Conservation (phyloP, 495 filamentous ascomycete species). For the Oidiodendron maius region DNA sequence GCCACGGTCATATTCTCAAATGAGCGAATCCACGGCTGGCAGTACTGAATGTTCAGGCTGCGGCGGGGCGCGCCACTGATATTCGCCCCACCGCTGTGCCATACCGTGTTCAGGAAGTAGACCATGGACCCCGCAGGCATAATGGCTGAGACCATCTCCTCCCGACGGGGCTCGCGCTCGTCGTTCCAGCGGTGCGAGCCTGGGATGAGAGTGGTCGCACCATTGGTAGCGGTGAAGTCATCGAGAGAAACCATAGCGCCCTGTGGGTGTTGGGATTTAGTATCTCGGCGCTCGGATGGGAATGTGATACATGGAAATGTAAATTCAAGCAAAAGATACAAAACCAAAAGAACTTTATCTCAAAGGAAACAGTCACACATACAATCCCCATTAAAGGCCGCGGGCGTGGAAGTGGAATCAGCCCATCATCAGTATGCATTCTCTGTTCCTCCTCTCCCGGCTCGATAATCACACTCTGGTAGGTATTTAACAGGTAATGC, state of each 20-base stretch:
- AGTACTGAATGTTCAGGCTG: conserved; percentile 27
- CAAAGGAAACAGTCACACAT: not conserved
- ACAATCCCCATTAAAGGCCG: conserved; percentile 22
- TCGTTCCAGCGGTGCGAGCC: conserved; percentile 36
- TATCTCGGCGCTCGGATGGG: too few species aligned
- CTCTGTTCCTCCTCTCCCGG: conserved; percentile 22
- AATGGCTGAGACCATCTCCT: conserved; percentile 26
- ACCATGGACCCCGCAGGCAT: conserved; percentile 31
- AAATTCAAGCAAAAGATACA: too few species aligned
- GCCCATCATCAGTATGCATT: conserved; percentile 30
- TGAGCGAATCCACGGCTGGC: conserved; percentile 28
- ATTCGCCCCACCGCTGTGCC: conserved; percentile 33
- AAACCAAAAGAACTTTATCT: not conserved
- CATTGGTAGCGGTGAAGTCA: conserved; percentile 29
- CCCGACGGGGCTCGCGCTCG: conserved; percentile 14
- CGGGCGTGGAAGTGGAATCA: conserved; percentile 19
- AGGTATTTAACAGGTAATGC: conserved; percentile 21
- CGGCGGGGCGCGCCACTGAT: conserved; percentile 17
- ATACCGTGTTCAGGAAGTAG: conserved; percentile 33
- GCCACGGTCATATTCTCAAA: conserved; percentile 28
- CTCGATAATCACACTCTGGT: conserved; percentile 25
- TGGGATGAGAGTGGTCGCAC: conserved; percentile 38
- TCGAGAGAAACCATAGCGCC: conserved; percentile 30
- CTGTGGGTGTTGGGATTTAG: conserved; percentile 1
- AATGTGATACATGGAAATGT: too few species aligned